These are phyloP conservation scores for Starmera dryadoides DNA, from an alignment of 805 yeast genomes.

Conservation along the genomic window DNA sequence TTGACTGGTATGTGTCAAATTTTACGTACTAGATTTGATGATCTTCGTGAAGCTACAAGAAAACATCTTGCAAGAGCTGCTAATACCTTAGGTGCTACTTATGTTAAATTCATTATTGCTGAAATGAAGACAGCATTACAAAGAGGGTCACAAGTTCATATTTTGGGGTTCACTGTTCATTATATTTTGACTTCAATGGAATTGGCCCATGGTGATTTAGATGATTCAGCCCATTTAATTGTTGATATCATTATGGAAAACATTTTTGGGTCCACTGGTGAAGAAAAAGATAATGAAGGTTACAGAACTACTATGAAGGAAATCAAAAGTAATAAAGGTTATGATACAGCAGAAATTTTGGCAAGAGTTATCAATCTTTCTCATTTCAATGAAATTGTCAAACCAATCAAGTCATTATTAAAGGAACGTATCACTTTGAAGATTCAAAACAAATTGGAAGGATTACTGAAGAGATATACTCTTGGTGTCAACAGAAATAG, in stretches of 20 bases:
- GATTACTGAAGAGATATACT: conserved; percentile 67
- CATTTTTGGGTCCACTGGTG: conserved; percentile 83
- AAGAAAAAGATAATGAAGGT: conserved; percentile 92
- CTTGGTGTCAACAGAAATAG: conserved; percentile 72
- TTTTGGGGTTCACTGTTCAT: conserved; percentile 84
- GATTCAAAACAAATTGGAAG: conserved; percentile 70
- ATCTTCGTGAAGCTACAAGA: conserved; percentile 79
- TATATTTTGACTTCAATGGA: conserved; percentile 51
- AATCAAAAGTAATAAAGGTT: conserved; percentile 83
- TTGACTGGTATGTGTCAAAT: conserved; percentile 86
- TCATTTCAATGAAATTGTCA: conserved; percentile 48
- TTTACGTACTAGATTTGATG: conserved; percentile 78
- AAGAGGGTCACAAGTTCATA: conserved; percentile 91
- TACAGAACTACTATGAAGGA: conserved; percentile 82
- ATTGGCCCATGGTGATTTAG: conserved; percentile 66
- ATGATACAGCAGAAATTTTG: conserved; percentile 76
- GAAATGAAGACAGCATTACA: conserved; percentile 75
- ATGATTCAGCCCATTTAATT: conserved; percentile 52
- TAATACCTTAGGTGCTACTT: conserved; percentile 59
- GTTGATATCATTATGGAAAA: conserved; percentile 85
- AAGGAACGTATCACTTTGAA: conserved; percentile 59
- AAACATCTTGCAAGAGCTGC: conserved; percentile 64
- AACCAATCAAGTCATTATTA: conserved; percentile 62
- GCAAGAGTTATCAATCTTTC: conserved; percentile 56
- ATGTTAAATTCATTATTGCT: conserved; percentile 64